Evolutionary conservation across 176 grass and related monocot species (phyloP), one percentile per base, ranked within the genome.

Genomic region (Alloteropsis semialata): DNA sequence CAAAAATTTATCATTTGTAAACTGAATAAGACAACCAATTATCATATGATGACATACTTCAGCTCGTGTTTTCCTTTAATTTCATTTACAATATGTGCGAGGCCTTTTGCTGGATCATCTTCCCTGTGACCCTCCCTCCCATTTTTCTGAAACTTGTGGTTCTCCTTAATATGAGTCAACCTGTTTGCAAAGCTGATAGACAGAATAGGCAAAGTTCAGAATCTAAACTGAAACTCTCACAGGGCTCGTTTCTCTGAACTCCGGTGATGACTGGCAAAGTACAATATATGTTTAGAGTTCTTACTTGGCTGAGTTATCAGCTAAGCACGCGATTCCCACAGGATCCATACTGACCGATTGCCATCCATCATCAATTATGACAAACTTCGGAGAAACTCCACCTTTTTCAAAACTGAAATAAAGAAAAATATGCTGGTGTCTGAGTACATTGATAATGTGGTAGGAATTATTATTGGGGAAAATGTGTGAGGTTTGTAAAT

Each of bases 291-390:
- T 72, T 28, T 29, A 30, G 36, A 43, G 19, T 77, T 24, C 85
- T 87, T 84, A 97, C 94, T 97, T 97, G 70, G 94, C 92, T 67
- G 92, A 53, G 75, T 88, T 94, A 76, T 90, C 92, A 43, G 89
- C 19, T 84, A 87, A 12, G 34, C 65, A 81, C 4, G 87, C 82
- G 71, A 88, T 87, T 58, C 85, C 92, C 16, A 45, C 49, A 39
- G 82, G 74, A 71, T 97, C 92, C 92, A 97, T 97, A 59, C 29
- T 48, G 15, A 94, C 80, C 4, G 89, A 92, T 33, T 94, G 91
- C 94, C 94, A 97, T 71, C 94, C 91, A 1, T 97, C 94, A 62
- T 97, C 91, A 28, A 97, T 92, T 88, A 94, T 94, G 68, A 88
- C 82, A 78, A 97, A 97, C 22, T 90, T 94, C 37, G 94, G 87